These are phyloP conservation scores for Aplosporella prunicola DNA, from an alignment of 2,329 filamentous ascomycete species.

Conservation along the genomic window DNA sequence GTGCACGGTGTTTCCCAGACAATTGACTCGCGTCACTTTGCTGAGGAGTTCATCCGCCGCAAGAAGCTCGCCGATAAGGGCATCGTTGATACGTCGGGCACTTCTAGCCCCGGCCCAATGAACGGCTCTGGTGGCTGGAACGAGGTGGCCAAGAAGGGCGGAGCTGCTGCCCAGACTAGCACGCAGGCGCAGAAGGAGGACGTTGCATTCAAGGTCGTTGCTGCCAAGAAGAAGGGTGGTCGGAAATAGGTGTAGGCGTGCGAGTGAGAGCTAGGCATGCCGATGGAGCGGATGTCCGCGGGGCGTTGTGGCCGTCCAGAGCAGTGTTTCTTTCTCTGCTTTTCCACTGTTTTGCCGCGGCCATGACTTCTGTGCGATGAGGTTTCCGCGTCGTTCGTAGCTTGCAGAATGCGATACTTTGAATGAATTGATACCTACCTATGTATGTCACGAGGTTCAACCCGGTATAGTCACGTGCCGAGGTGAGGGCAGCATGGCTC, in stretches of 20 bases:
- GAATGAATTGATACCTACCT: no score
- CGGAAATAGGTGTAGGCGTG: slow-evolving; percentile 24
- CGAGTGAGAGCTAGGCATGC: background rate
- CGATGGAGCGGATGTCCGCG: no score
- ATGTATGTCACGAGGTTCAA: no score
- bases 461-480: no score
- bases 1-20: slow-evolving; percentile 81
- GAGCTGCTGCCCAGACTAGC: slow-evolving; percentile 23
- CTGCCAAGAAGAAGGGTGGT: slow-evolving; percentile 75
- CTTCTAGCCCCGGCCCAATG: slow-evolving; percentile 41
- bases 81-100: slow-evolving; percentile 62
- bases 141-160: slow-evolving; percentile 92
- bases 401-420: no score
- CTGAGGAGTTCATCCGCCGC: slow-evolving; percentile 86
- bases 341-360: no score
- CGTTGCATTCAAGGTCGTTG: slow-evolving; percentile 79
- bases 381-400: no score
- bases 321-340: no score
- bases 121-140: slow-evolving; percentile 66
- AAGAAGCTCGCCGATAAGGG: slow-evolving; percentile 92
- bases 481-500: no score
- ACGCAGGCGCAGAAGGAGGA: slow-evolving; percentile 30
- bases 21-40: slow-evolving; percentile 87
- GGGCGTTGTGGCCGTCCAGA: no score
- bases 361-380: no score